Conservation (phyloP, 768 basidiomycete species). For the Fomitopsis pulvina region DNA sequence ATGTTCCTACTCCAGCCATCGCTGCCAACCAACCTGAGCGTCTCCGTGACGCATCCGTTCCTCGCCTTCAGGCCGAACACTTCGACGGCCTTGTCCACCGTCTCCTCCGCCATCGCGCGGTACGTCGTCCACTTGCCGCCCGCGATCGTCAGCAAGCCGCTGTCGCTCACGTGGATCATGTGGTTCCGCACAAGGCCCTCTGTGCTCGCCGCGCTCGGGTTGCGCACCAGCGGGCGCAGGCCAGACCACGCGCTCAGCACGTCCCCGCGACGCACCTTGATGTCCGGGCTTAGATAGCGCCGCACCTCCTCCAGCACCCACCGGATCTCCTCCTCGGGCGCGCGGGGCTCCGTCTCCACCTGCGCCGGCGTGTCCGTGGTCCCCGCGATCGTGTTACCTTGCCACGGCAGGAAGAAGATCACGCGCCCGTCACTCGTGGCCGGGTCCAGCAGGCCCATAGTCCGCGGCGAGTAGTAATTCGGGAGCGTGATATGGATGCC, state of each 20-base stretch:
- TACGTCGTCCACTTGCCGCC: constrained; percentile 99
- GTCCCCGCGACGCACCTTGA: constrained; percentile 90
- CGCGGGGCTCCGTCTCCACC: constrained; percentile 70
- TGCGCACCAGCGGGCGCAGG: constrained; percentile 81
- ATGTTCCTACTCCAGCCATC: constrained; percentile 94
- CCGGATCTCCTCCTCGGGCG: constrained; percentile 89
- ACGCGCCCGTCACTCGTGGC: constrained; percentile 94
- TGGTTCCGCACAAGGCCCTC: constrained; percentile 91
- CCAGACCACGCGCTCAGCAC: constrained; percentile 96
- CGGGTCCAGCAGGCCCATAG: constrained; percentile 94
- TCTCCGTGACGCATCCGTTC: constrained; percentile 71
- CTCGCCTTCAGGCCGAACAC: constrained; percentile 59
- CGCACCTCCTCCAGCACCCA: constrained; percentile 96
- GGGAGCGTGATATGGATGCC: constrained; percentile 97
- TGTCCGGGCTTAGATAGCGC: constrained; percentile 83
- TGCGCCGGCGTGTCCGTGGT: constrained; percentile 84
- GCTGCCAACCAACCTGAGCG: constrained; percentile 80
- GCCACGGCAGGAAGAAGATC: constrained; percentile 99
- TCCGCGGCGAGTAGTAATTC: constrained; percentile 92
- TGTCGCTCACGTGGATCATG: constrained; percentile 76
- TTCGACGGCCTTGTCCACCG: constrained; percentile 81
- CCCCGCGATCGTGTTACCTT: constrained; percentile 95
- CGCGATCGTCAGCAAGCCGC: constrained; percentile 87
- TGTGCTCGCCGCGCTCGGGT: constrained; percentile 69
- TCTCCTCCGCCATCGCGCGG: constrained; percentile 92